Base-by-base conservation (phyloP, 441 rosid genomes). In the Aleurites moluccanus region DNA sequence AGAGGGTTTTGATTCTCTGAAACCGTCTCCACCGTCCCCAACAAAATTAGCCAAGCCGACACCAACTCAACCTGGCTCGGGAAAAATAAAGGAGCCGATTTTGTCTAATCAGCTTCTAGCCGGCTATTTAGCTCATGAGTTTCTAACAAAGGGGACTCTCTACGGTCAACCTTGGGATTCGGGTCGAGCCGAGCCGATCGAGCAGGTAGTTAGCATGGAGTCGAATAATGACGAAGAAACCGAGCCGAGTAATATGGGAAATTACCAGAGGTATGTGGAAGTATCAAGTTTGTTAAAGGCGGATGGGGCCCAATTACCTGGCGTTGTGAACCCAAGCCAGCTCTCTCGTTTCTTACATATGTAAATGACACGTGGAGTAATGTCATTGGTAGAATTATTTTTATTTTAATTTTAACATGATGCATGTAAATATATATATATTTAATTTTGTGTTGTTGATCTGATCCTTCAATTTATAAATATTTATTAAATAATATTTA, bases 101-200 rank as follows among this genome's bases (percentile, higher is more conserved):
- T 38, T 65, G 16, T 76, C 91, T 52, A 86, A 80, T 71, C 89
- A 82, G 73, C 82, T 92, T 25, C 72, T 92, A 25, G 97, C 96
- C 62, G 93, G 96, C 30, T 92, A 88, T 75, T 73, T 92, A 64
- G 92, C 96, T 35, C 84, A 87, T 81, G 93, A 92, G 85, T 92
- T 81, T 64, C 90, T 90, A 23, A 80, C 83, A 38, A 83, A 73
- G 76, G 97, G 93, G 57, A 92, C 96, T 20, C 80, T 92, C 18
- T 85, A 84, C 50, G 97, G 93, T 0, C 84, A 86, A 61, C 79
- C 79, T 16, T 85, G 79, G 82, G 87, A 85, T 49, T 85, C 80
- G 77, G 76, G 75, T 72, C 82, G 80, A 80, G 62, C 80, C 55
- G 87, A 79, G 56, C 16, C 50, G 16, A 1, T 45, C 55, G 87